Percentiles rank a stretch among this genome's conserved stretches.
Evolutionary conservation across 2,329 filamentous ascomycete species (phyloP).

Genomic region (Dactylellina cionopaga): DNA sequence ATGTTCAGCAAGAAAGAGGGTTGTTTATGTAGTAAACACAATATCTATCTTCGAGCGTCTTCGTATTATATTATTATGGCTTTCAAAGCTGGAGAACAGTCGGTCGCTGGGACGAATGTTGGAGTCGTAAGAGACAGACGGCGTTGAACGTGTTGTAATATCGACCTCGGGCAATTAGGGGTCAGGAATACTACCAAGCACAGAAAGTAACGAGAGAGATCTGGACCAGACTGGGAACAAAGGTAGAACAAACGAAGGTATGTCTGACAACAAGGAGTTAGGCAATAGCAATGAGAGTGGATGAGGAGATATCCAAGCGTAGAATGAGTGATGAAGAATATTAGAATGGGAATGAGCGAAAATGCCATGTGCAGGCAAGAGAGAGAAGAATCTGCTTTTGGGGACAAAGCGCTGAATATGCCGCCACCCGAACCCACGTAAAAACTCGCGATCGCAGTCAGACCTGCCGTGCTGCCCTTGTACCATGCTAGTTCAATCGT

Average conservation of each 20-base stretch:
- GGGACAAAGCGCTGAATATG: slow-evolving; percentile 9
- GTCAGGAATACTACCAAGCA: no score
- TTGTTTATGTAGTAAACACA: no score
- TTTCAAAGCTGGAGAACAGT: neutral
- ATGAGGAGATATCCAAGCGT: no score
- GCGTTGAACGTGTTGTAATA: neutral
- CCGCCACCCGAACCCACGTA: neutral
- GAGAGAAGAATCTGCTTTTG: slow-evolving; percentile 1
- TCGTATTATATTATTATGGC: no score
- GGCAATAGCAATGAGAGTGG: neutral
- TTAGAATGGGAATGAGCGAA: neutral
- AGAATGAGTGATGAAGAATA: no score
- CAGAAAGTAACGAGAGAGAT: no score
- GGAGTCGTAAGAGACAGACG: neutral
- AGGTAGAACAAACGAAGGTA: no score
- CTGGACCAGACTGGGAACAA: no score
- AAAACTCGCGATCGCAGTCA: slow-evolving; percentile 24
- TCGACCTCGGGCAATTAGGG: no score
- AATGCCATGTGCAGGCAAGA: neutral
- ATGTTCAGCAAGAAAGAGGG: neutral
- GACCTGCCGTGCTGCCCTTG: slow-evolving; percentile 13
- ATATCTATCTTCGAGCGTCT: no score
- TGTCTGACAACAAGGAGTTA: neutral
- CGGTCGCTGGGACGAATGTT: slow-evolving; percentile 6
- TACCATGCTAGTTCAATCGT: neutral